Evolutionary conservation across 352 stramenopile genomes (phyloP).

Genomic region (Pythium myriotylum): DNA sequence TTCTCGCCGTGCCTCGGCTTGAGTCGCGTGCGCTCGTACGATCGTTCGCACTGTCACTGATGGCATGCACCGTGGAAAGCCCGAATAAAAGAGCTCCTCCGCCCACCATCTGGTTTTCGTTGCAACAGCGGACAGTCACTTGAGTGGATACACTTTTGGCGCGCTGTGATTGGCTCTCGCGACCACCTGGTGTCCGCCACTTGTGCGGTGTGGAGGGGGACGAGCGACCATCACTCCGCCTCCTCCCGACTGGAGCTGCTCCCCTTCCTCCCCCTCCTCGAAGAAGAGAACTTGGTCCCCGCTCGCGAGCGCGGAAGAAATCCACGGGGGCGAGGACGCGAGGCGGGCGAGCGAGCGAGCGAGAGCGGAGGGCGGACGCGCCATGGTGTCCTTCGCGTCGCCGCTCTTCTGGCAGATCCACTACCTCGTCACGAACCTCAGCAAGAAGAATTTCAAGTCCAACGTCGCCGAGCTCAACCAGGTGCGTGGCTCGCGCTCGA

Average conservation of each 20-base stretch:
- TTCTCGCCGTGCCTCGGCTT: not conserved
- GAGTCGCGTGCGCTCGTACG: constrained; percentile 11
- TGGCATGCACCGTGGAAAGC: too few species aligned
- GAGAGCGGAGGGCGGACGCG: constrained; percentile 4
- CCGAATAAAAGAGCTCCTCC: constrained; percentile 4
- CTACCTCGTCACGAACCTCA: constrained; percentile 92
- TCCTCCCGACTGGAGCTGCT: constrained; percentile 17
- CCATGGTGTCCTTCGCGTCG: constrained; percentile 91
- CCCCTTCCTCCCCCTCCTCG: constrained; percentile 5
- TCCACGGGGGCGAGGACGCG: constrained; percentile 18
- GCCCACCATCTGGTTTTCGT: constrained; percentile 14
- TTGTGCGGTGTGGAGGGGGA: constrained; percentile 12
- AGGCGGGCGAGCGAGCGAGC: not conserved
- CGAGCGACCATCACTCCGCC: constrained; percentile 34
- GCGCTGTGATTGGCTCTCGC: constrained; percentile 21
- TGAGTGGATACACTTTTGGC: constrained; percentile 27
- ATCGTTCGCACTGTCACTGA: constrained; percentile 14
- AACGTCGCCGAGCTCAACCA: constrained; percentile 93
- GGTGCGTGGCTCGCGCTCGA: constrained; percentile 35
- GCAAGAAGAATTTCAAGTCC: constrained; percentile 94
- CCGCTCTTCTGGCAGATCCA: constrained; percentile 94
- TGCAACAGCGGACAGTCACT: constrained; percentile 23
- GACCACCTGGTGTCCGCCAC: constrained; percentile 21
- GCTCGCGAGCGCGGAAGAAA: constrained; percentile 28
- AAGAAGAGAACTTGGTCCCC: constrained; percentile 16